Evolutionary conservation across 2,329 filamentous ascomycete genomes (phyloP), one percentile per base, ranked within the genome.

Genomic region (Stachybotrys echinatus): DNA sequence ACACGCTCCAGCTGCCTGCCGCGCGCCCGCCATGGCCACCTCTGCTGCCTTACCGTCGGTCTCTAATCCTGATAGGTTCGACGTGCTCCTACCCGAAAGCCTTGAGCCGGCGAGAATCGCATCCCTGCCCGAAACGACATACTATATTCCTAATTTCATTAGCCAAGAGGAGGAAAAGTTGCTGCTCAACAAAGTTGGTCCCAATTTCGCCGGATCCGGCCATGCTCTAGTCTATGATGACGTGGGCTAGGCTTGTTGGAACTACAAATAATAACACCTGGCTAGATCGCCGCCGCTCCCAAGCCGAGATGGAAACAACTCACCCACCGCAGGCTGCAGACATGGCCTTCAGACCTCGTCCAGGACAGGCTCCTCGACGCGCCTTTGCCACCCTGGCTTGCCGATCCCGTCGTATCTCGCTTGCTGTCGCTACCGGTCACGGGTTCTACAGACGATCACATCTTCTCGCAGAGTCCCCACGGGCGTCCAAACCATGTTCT

Each of bases 131-230:
- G 65, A 76, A 2, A 72, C 78, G 31, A 88, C 89, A 48, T 96
- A 86, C 72, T 96, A 97, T 70, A 86, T 96, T 50, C 79, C 90
- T 7, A 76, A 92, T 65, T 96, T 96, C 71, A 87, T 97, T 65
- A 86, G 79, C 5, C 67, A 74, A 49, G 80, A 85, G 42, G 91
- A 96, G 68, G 90, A 96, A 70, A 65, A 72, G 27, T 62, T 71
- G 7, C 80, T 96, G 7, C 71, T 95, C 45, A 71, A 82, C 48
- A 94, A 89, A 75, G 88, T 88, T 61, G 50, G 57, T 59, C 20
- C 18, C 54, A n/a, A 51, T 34, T 49, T 76, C 40, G 46, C 21
- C 48, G 20, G 39, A 23, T 40, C 38, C 31, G 37, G 39, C 23
- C 34, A 47, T 34, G 27, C 27, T 34, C 27, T 34, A 12, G 14